Evolutionary conservation across 2,329 filamentous ascomycete species (phyloP).

Genomic region (Biscogniauxia marginata): DNA sequence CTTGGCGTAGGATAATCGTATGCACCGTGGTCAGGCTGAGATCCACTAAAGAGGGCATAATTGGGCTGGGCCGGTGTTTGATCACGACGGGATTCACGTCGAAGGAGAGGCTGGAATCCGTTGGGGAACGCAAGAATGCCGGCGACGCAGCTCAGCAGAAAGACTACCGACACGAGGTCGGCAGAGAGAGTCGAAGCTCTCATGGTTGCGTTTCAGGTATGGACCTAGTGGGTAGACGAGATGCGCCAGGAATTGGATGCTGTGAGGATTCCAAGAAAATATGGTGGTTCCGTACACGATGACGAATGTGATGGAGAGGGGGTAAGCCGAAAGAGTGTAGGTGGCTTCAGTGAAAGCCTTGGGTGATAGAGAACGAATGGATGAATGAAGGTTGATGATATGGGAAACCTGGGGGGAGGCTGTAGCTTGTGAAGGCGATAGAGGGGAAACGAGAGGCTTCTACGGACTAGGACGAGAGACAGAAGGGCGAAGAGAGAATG

Average conservation of each 20-base stretch:
- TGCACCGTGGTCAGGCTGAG: constrained; percentile 19
- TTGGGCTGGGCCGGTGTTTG: constrained; percentile 11
- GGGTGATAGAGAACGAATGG: background rate
- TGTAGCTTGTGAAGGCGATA: background rate
- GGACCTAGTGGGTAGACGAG: constrained; percentile 1
- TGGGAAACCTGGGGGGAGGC: background rate
- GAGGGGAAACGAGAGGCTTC: background rate
- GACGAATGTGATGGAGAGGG: background rate
- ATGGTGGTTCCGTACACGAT: background rate
- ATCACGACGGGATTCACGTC: constrained; percentile 6
- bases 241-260: constrained; percentile 1
- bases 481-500: background rate
- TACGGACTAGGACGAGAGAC: background rate
- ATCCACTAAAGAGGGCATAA: constrained; percentile 22
- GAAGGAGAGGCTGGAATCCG: constrained; percentile 1
- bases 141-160: constrained; percentile 27
- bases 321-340: constrained; percentile 6
- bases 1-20: constrained; percentile 27
- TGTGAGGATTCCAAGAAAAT: constrained; percentile 2
- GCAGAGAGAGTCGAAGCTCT: constrained; percentile 32
- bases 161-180: constrained; percentile 34
- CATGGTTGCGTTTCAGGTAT: constrained; percentile 33
- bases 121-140: constrained; percentile 14
- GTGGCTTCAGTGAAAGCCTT: background rate
- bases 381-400: constrained; percentile 1